Base-by-base conservation (phyloP, 2,329 filamentous ascomycete species). In the Fusarium sp. region DNA sequence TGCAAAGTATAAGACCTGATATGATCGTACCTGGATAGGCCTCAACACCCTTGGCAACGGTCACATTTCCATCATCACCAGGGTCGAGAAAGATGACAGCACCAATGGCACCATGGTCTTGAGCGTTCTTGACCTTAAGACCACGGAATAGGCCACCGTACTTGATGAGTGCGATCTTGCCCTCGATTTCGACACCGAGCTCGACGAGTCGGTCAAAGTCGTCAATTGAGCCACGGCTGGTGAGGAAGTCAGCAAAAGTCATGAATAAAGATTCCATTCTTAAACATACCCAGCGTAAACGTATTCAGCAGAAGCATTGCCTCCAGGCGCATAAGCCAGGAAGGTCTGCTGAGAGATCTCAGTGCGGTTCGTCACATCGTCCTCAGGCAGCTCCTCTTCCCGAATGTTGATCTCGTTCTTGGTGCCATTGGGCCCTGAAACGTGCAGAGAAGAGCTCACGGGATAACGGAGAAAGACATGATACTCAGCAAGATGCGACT, bases 21-120 rank as follows among this genome's bases (percentile, higher is more conserved):
- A 4, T 1, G 5, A 5, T 3, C 70, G 24, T 52, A 79, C 78
- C 83, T 0, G 93, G 93, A 76, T 95, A 95, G 0, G 89, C 79
- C 59, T 89, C 86, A 70, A 91, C 86, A 2, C 92, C 93, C 70
- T 95, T 93, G 64, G 89, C 87, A 47, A 91, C 91, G 0, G 92
- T 95, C 24, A 93, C 83, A 11, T 91, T 84, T 5, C 92, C 92
- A 78, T 98, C 94, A 74, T 95, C 92, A 41, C 94, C 93, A 1
- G 94, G 94, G 76, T 98, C 94, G 20, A 85, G 90, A 80, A 94
- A 98, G 41, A 97, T 87, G 51, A 97, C 83, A 12, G 88, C 87
- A 16, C 93, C 94, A 34, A 96, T 83, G 85, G 95, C 94, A 15
- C 94, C 94, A 20, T 96, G 84, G 70, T 97, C 92, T 76, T 94